Conservation (phyloP, 2,329 filamentous ascomycete genomes). For the Thielaviopsis ethacetica region DNA sequence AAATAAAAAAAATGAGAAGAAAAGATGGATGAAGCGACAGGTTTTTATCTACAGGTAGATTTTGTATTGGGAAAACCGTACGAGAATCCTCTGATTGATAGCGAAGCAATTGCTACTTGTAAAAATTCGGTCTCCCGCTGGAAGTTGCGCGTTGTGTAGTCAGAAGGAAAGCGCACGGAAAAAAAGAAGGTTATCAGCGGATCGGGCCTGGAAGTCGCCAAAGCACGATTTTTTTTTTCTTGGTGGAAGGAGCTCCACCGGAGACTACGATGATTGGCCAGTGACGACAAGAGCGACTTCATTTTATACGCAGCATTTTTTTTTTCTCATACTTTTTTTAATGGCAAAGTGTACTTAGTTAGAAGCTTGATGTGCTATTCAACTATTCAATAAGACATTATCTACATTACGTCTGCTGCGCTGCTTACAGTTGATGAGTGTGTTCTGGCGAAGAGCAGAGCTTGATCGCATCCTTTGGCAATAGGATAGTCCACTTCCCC, state of each 20-base stretch:
- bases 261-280: neutral
- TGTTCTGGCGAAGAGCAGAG: too few relatives aligned
- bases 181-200: neutral
- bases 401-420: too few relatives aligned
- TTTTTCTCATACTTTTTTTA: too few relatives aligned
- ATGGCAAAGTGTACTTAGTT: too few relatives aligned
- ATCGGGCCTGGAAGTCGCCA: neutral
- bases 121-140: neutral
- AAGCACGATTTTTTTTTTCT: neutral
- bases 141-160: neutral
- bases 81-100: neutral
- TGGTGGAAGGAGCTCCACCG: neutral
- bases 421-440: too few relatives aligned
- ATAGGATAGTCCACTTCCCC: conserved; percentile 4
- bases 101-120: neutral
- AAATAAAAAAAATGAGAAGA: neutral
- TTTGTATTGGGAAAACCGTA: neutral
- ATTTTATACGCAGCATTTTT: too few relatives aligned
- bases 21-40: neutral
- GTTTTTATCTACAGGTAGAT: neutral
- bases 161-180: neutral
- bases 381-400: too few relatives aligned
- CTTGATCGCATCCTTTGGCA: neutral
- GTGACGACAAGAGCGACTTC: too few relatives aligned
- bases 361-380: too few relatives aligned